These are phyloP conservation scores for Tylopilus orsonianus DNA, from an alignment of 1,284 basidiomycete species.

Conservation along the genomic window DNA sequence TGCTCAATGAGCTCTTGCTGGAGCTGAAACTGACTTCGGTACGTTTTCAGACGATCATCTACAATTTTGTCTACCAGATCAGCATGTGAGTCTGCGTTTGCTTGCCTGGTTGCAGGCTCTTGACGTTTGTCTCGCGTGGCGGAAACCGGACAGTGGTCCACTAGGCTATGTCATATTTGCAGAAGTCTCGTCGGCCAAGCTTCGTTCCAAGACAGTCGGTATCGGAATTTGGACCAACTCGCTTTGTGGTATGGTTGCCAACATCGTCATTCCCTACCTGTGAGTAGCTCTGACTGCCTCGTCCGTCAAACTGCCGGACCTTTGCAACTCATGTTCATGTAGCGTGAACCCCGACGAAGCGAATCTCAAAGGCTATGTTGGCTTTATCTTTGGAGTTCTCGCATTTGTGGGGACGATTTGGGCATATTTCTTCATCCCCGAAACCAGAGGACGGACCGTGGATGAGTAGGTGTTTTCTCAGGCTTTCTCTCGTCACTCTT, in stretches of 20 bases:
- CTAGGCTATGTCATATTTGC: conserved; percentile 31
- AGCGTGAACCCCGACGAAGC: conserved; percentile 32
- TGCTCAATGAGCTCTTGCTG: neutral
- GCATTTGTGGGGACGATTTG: conserved; percentile 23
- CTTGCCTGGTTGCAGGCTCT: too few relatives aligned
- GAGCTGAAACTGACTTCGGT: neutral
- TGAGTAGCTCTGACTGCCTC: conserved; percentile 7
- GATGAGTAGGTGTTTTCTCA: conserved; percentile 28
- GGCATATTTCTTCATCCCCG: conserved; percentile 29
- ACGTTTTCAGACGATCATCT: conserved; percentile 25
- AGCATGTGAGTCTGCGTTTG: conserved; percentile 18
- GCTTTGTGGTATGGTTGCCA: conserved; percentile 24
- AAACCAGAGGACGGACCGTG: conserved; percentile 31
- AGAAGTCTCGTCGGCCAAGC: conserved; percentile 31
- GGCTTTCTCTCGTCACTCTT: neutral
- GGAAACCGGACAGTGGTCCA: conserved; percentile 22
- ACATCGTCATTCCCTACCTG: conserved; percentile 31
- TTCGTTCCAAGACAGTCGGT: conserved; percentile 34
- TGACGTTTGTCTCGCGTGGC: neutral
- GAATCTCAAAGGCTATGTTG: conserved; percentile 31
- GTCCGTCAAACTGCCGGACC: neutral
- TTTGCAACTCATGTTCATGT: neutral
- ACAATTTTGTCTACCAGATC: conserved; percentile 29
- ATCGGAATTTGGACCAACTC: conserved; percentile 28
- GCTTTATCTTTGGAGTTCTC: conserved; percentile 32